Evolutionary conservation across 306 rosid species (phyloP), one percentile per base, ranked within the genome.

Genomic region (Urtica urens): DNA sequence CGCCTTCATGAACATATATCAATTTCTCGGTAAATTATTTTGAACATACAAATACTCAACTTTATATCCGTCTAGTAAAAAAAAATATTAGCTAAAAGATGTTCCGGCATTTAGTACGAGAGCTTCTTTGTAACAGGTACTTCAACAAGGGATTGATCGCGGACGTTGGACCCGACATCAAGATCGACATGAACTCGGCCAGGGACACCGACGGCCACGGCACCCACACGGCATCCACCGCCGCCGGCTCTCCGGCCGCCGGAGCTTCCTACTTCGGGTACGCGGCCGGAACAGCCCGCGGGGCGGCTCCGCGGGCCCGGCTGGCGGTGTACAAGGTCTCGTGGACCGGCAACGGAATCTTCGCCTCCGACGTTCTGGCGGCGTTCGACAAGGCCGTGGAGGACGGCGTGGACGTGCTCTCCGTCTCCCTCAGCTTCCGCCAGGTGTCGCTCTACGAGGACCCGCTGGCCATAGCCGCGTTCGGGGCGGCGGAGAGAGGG

Each of bases 401-500:
- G 2, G 75, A 64, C 25, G 71, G 63, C 3, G 71, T 70, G 2
- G 67, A 70, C 19, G 71, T 59, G 1, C 33, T 70, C 28, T 59
- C 67, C 0, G 30, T 59, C 15, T 53, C 76, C 6, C 1, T 55
- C 0, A 47, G 69, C 1, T 35, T 12, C 30, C 51, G 50, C 15
- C 2, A 8, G 17, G 16, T 21, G n/a, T 38, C 41, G 3, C 23
- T 57, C 15, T 55, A 58, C 4, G 60, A 58, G 23, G 65, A 65
- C 27, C 59, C 71, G 0, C 8, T 65, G 2, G 65, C 65, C 8
- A 43, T 65, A 34, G 65, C 55, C 6, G 45, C 65, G 3, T 65
- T 65, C 30, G 65, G 65, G 4, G 71, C 71, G 25, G 51, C 40
- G 49, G 65, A 65, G 54, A 50, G 46, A 31, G 59, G 59, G 5